Conservation (phyloP, 345 rosid species). For the Brassica juncea region DNA sequence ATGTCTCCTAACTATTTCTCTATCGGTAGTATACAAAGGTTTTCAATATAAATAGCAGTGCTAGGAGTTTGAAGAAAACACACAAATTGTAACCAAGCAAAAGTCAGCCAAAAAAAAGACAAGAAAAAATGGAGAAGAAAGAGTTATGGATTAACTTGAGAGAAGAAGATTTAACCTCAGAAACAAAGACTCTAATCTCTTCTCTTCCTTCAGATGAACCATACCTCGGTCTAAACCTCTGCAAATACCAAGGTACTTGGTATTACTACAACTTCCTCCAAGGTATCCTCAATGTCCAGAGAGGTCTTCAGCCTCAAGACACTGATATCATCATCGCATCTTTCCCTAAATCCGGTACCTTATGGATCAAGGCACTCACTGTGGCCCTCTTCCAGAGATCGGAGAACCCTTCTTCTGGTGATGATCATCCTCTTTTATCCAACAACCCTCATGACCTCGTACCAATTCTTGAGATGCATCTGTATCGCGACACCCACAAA, state of each 20-base stretch:
- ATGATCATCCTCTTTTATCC: slow-evolving; percentile 44
- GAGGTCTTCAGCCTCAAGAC: slow-evolving; percentile 42
- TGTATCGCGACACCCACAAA: slow-evolving; percentile 6
- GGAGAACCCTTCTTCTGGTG: background rate
- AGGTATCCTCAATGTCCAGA: slow-evolving; percentile 46
- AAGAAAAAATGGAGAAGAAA: background rate
- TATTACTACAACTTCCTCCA: slow-evolving; percentile 5
- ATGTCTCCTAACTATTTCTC: background rate
- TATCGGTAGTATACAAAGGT: background rate
- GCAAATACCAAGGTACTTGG: slow-evolving; percentile 47
- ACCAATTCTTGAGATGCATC: slow-evolving; percentile 41
- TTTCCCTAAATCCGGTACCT: slow-evolving; percentile 52
- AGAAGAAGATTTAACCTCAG: slow-evolving; percentile 7
- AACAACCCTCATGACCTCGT: slow-evolving; percentile 51
- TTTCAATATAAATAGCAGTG: background rate
- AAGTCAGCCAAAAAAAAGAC: background rate
- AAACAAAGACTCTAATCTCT: slow-evolving; percentile 38
- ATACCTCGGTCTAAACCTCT: slow-evolving; percentile 27
- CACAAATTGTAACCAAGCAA: background rate
- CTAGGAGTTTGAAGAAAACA: background rate
- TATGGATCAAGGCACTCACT: slow-evolving; percentile 55
- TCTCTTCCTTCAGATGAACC: slow-evolving; percentile 42
- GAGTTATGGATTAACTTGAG: background rate
- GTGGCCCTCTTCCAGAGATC: slow-evolving; percentile 43
- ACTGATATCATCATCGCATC: slow-evolving; percentile 48